Percentiles rank a stretch among this genome's conserved stretches.
Evolutionary conservation across 176 grass and related monocot genomes (phyloP).

Genomic region (Aegilops longissima): DNA sequence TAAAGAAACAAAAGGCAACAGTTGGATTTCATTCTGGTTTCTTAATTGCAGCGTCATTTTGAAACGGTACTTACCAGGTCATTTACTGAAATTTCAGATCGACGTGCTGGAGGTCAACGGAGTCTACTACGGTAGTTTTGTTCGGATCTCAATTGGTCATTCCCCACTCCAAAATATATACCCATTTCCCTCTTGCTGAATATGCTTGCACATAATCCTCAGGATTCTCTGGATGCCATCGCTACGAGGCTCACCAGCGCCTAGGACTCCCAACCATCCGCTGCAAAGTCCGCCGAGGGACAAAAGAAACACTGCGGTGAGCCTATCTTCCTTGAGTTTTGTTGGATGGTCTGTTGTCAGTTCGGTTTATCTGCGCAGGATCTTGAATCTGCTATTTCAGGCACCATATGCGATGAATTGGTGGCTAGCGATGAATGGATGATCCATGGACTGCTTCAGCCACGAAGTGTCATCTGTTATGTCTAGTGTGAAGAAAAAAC

Average conservation of each 20-base stretch:
- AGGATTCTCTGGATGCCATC: slow-evolving; percentile 97
- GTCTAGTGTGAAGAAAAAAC: background rate
- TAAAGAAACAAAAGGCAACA: background rate
- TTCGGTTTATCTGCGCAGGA: background rate
- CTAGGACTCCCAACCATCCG: slow-evolving; percentile 85
- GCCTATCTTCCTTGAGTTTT: background rate
- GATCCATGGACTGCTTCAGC: background rate
- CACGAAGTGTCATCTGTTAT: background rate
- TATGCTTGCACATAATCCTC: slow-evolving; percentile 6
- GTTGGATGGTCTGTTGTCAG: background rate
- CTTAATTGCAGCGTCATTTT: background rate
- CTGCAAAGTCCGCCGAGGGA: slow-evolving; percentile 84
- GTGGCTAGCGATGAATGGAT: background rate
- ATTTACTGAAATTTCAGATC: slow-evolving; percentile 60
- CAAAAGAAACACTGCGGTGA: slow-evolving; percentile 91
- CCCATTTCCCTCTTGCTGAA: slow-evolving; percentile 10
- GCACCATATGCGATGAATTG: slow-evolving; percentile 77
- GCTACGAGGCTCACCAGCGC: slow-evolving; percentile 89
- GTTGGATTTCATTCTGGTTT: slow-evolving; percentile 17
- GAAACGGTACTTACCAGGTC: slow-evolving; percentile 19
- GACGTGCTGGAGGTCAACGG: slow-evolving; percentile 93
- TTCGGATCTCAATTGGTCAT: background rate
- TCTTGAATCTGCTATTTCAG: slow-evolving; percentile 33
- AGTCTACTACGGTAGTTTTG: slow-evolving; percentile 75
- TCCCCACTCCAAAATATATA: background rate